These are phyloP conservation scores for Goffeauzyma gilvescens DNA, from an alignment of 768 basidiomycete species.

Conservation along the genomic window DNA sequence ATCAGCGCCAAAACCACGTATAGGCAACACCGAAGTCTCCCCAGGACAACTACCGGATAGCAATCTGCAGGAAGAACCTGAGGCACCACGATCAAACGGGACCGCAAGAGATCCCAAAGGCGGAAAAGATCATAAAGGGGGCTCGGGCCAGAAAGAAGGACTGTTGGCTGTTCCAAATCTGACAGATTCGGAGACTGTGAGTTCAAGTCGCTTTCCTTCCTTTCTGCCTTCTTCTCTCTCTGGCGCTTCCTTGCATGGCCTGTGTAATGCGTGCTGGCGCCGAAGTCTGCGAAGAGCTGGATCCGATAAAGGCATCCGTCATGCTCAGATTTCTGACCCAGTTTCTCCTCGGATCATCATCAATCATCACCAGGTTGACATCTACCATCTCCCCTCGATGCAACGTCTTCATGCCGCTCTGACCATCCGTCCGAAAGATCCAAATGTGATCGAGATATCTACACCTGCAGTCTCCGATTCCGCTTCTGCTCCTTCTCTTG, in stretches of 20 bases:
- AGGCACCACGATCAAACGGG: conserved; percentile 1
- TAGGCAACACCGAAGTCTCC: too few relatives aligned
- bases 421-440: conserved; percentile 27
- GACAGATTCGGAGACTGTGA: conserved; percentile 63
- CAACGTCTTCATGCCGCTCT: conserved; percentile 67
- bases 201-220: conserved; percentile 3
- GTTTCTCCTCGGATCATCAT: neutral
- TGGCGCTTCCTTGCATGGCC: too few relatives aligned
- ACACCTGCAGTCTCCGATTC: neutral
- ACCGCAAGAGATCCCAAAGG: conserved; percentile 2
- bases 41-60: too few relatives aligned
- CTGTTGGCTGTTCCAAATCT: conserved; percentile 70
- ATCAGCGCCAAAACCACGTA: too few relatives aligned
- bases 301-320: too few relatives aligned
- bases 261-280: too few relatives aligned
- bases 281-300: too few relatives aligned
- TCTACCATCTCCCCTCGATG: conserved; percentile 57
- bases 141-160: conserved; percentile 10
- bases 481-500: too few relatives aligned
- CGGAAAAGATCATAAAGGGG: neutral
- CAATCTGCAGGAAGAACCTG: neutral
- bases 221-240: too few relatives aligned
- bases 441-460: neutral
- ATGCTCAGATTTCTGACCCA: too few relatives aligned
- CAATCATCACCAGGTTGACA: conserved; percentile 45